Conservation (phyloP, 257 asterid species). For the Solanum rostratum region DNA sequence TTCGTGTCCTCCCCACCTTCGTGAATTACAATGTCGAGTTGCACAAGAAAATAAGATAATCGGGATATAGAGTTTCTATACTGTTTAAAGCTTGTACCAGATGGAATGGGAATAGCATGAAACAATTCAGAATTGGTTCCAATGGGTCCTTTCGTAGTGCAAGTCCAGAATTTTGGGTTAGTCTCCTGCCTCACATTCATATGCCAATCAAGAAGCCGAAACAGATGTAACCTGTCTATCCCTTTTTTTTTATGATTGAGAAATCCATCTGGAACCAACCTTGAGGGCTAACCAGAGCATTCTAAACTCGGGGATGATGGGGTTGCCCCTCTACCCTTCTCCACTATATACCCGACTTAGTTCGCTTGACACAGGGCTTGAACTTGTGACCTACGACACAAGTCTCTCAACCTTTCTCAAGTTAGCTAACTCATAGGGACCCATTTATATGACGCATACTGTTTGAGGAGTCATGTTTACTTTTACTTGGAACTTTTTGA, state of each 20-base stretch:
- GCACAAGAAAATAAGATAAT: not conserved
- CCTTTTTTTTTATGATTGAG: not conserved
- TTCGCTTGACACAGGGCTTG: not conserved
- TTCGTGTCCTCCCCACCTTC: not conserved
- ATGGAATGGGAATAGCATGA: not conserved
- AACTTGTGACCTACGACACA: not conserved
- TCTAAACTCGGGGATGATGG: not conserved
- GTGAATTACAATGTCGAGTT: not conserved
- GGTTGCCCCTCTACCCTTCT: not conserved
- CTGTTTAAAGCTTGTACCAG: not conserved
- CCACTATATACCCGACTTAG: not conserved
- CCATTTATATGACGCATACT: not conserved
- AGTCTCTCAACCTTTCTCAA: not conserved
- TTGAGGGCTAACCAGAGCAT: not conserved
- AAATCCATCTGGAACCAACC: not conserved
- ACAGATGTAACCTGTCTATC: not conserved
- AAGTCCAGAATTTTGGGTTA: not conserved
- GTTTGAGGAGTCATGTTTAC: not conserved
- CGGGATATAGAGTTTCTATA: not conserved
- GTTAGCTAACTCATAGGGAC: not conserved
- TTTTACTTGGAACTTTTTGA: not conserved
- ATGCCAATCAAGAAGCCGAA: not conserved
- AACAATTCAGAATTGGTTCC: not conserved
- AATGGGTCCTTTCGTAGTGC: not conserved
- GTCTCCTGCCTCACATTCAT: not conserved